Percentiles rank a stretch among this genome's conserved stretches.
Evolutionary conservation across 1,139 yeast species (phyloP).

Genomic region (Kodamaea arcana): DNA sequence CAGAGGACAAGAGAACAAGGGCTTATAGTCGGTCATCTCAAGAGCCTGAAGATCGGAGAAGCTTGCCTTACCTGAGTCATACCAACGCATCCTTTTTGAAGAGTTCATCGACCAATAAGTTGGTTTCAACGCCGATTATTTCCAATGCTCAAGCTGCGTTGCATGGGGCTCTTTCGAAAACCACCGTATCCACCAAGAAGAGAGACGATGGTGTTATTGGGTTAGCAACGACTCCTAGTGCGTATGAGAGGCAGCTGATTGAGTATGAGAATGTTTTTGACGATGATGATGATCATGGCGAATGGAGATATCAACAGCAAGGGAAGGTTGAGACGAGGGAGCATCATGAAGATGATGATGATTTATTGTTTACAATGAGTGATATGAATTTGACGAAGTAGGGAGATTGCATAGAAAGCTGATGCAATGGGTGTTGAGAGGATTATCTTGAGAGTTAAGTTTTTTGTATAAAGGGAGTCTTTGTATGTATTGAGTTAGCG

Average conservation of each 20-base stretch:
- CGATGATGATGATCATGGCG: conserved; percentile 41
- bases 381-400: conserved; percentile 61
- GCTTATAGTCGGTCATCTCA: conserved; percentile 4
- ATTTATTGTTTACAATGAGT: conserved; percentile 82
- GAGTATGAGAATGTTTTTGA: conserved; percentile 50
- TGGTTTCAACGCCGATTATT: conserved; percentile 20
- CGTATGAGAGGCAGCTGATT: conserved; percentile 24
- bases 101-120: conserved; percentile 12
- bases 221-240: conserved; percentile 37
- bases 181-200: conserved; percentile 3
- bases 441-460: no score
- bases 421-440: no score
- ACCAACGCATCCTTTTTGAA: conserved; percentile 16
- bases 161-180: conserved; percentile 8
- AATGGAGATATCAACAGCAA: conserved; percentile 1
- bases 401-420: no score
- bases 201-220: conserved; percentile 21
- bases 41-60: conserved; percentile 11
- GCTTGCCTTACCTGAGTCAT: conserved; percentile 9
- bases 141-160: conserved; percentile 22
- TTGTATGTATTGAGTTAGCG: no score
- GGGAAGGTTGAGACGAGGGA: background rate
- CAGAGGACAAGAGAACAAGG: background rate
- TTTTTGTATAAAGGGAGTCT: no score
- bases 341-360: conserved; percentile 63